Evolutionary conservation across 345 rosid species (phyloP).

Genomic region (Rhodomyrtus tomentosa): DNA sequence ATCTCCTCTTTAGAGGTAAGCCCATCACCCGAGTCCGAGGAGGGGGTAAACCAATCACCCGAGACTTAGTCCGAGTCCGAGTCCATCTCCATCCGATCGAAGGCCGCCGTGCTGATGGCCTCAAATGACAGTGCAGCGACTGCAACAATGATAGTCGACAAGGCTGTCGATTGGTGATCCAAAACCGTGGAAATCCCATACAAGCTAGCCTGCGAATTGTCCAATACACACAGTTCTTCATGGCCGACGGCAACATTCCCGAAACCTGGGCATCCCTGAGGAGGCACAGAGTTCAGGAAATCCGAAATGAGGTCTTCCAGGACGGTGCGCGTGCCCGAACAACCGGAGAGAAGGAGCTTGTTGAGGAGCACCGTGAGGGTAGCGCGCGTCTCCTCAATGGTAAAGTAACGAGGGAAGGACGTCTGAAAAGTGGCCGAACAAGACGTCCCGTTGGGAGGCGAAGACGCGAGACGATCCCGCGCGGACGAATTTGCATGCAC

Average conservation of each 20-base stretch:
- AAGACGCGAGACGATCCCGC: slow-evolving; percentile 24
- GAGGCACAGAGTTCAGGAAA: slow-evolving; percentile 10
- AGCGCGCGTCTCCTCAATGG: slow-evolving; percentile 35
- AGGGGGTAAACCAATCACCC: too few relatives aligned
- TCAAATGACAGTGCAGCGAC: slow-evolving; percentile 75
- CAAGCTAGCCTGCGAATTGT: slow-evolving; percentile 18
- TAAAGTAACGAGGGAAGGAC: slow-evolving; percentile 10
- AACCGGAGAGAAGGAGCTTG: slow-evolving; percentile 33
- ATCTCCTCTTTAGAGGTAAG: too few relatives aligned
- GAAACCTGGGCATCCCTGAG: background rate
- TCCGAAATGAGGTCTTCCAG: slow-evolving; percentile 23
- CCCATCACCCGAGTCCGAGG: too few relatives aligned
- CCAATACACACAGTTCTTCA: slow-evolving; percentile 25
- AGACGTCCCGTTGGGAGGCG: slow-evolving; percentile 6
- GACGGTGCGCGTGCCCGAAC: slow-evolving; percentile 13
- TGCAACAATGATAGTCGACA: slow-evolving; percentile 39
- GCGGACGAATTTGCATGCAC: background rate
- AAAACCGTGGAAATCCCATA: slow-evolving; percentile 45
- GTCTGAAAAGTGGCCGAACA: background rate
- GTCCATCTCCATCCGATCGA: too few relatives aligned
- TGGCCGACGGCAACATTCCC: slow-evolving; percentile 29
- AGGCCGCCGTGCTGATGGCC: slow-evolving; percentile 39
- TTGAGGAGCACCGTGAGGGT: slow-evolving; percentile 34
- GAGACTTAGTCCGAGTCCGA: too few relatives aligned
- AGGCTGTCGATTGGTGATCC: slow-evolving; percentile 37